Conservation (phyloP, 306 rosid genomes). For the Lathyrus tuberosus region DNA sequence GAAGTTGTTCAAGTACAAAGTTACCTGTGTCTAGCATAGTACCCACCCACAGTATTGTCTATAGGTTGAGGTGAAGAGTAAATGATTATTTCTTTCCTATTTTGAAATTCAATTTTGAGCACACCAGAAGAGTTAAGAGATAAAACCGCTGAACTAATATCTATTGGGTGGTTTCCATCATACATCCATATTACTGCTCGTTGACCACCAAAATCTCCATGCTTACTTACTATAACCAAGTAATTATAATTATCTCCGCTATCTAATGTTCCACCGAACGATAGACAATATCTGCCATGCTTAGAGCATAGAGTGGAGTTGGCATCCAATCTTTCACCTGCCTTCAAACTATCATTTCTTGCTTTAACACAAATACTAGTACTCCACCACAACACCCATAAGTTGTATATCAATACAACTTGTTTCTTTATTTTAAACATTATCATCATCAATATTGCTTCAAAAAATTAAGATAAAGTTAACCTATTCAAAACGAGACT, state of each 20-base stretch:
- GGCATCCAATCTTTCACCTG: background rate
- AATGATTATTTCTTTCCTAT: background rate
- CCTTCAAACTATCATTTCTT: background rate
- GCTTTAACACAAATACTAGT: background rate
- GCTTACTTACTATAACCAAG: too few relatives aligned
- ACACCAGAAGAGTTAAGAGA: conserved; percentile 23
- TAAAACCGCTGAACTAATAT: too few relatives aligned
- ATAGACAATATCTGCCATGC: background rate
- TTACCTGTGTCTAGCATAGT: too few relatives aligned
- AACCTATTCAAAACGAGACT: too few relatives aligned
- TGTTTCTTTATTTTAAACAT: background rate
- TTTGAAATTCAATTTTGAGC: conserved; percentile 24
- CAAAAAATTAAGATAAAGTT: too few relatives aligned
- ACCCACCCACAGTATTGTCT: conserved; percentile 10
- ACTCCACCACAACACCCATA: background rate
- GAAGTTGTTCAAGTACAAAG: too few relatives aligned
- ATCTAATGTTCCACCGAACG: too few relatives aligned
- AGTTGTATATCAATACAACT: background rate
- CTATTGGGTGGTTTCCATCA: too few relatives aligned
- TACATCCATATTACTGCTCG: too few relatives aligned
- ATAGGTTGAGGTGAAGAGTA: conserved; percentile 19
- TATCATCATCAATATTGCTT: background rate
- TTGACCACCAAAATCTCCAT: too few relatives aligned
- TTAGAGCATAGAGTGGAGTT: background rate
- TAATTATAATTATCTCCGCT: too few relatives aligned